phyloP scores from a whole-genome alignment of 2,329 filamentous ascomycete species.

The Arthrinium phaeospermum region DNA sequence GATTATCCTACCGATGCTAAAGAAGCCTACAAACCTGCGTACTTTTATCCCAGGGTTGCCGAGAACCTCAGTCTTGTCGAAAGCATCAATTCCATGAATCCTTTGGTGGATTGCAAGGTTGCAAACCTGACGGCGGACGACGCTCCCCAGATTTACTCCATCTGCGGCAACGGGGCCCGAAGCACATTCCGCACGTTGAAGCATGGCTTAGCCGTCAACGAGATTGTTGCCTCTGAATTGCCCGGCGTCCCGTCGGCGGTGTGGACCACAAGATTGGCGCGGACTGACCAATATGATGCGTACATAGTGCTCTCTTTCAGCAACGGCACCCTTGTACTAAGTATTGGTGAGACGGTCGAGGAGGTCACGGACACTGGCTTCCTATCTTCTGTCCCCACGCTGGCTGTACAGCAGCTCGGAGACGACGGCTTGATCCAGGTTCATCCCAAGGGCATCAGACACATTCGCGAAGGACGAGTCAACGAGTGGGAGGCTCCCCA shows the following conservation, averaged over 20 bases:
- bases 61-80: conserved; percentile 87
- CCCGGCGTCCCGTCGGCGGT: conserved; percentile 89
- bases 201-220: conserved; percentile 90
- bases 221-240: conserved; percentile 93
- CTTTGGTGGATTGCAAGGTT: conserved; percentile 88
- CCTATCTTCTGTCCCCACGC: conserved; percentile 82
- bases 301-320: conserved; percentile 96
- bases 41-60: conserved; percentile 79
- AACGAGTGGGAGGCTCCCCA: conserved; percentile 95
- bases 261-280: conserved; percentile 91
- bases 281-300: conserved; percentile 83
- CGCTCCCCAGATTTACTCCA: conserved; percentile 93
- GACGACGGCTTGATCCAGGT: conserved; percentile 93
- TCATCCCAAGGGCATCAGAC: conserved; percentile 93
- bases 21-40: conserved; percentile 76
- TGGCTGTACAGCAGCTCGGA: conserved; percentile 92
- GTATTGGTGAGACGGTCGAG: conserved; percentile 95
- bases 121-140: conserved; percentile 91
- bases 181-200: conserved; percentile 92
- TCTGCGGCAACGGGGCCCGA: conserved; percentile 85
- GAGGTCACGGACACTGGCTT: conserved; percentile 95
- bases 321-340: conserved; percentile 88
- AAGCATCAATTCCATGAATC: conserved; percentile 87
- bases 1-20: conserved; percentile 78
- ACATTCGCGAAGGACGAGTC: conserved; percentile 78